These are phyloP conservation scores for Protomyces pachydermus DNA, from an alignment of 1,139 yeast species.

Conservation along the genomic window DNA sequence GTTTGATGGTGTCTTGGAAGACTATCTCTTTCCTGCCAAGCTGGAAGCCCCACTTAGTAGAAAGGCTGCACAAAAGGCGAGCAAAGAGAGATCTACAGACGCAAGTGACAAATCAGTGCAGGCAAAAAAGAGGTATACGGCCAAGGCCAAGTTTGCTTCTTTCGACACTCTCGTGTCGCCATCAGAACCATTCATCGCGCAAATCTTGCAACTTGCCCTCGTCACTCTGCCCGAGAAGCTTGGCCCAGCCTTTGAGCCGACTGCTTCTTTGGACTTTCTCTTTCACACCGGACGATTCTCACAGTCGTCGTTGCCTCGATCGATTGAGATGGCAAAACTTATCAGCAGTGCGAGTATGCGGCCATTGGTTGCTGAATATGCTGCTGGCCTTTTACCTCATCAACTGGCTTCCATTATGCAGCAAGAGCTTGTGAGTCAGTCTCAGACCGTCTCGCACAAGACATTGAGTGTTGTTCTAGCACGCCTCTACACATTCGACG, in stretches of 20 bases:
- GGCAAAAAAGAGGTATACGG: background rate
- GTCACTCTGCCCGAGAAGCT: background rate
- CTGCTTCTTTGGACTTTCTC: conserved; percentile 8
- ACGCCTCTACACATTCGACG: conserved; percentile 1
- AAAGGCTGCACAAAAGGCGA: background rate
- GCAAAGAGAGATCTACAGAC: background rate
- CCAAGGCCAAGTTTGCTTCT: background rate
- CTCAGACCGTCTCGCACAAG: background rate
- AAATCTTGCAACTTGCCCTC: conserved; percentile 1
- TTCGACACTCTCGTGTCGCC: conserved; percentile 1
- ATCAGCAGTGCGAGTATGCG: background rate
- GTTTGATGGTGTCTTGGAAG: conserved; percentile 11
- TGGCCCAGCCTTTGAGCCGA: background rate
- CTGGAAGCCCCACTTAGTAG: background rate
- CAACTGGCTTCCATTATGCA: conserved; percentile 3
- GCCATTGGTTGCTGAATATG: background rate
- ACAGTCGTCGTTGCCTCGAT: background rate
- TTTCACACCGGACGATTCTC: conserved; percentile 1
- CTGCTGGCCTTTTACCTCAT: conserved; percentile 1
- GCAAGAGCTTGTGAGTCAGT: background rate
- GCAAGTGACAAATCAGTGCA: background rate
- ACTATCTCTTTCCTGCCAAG: conserved; percentile 2
- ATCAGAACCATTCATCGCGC: conserved; percentile 7
- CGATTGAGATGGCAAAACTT: background rate
- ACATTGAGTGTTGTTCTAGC: background rate